Evolutionary conservation across 2,329 filamentous ascomycete species (phyloP).

Genomic region (Aspergillus chevalieri): DNA sequence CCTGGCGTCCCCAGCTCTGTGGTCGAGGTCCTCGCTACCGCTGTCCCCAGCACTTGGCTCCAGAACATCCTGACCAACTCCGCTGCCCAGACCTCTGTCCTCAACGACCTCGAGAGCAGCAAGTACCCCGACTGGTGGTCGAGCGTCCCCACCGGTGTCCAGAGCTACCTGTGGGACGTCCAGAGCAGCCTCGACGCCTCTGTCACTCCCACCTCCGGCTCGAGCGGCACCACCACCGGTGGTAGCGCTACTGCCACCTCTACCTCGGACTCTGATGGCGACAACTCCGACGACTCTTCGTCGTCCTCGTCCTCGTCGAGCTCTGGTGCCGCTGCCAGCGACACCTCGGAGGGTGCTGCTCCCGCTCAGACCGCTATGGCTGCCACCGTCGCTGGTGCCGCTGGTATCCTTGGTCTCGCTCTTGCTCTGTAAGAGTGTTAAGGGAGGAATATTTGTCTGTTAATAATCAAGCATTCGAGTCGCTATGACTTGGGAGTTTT

Average conservation of each 20-base stretch:
- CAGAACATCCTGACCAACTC: constrained; percentile 14
- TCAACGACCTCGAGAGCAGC: constrained; percentile 16
- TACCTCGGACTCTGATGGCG: constrained; percentile 3
- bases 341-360: constrained; percentile 10
- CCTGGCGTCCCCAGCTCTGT: constrained; percentile 11
- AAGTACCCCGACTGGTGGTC: constrained; percentile 23
- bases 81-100: constrained; percentile 14
- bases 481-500: not conserved
- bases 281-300: too few species aligned
- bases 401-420: constrained; percentile 16
- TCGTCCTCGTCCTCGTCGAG: constrained; percentile 1
- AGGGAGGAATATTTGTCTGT: not conserved
- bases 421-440: constrained; percentile 14
- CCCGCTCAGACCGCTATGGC: constrained; percentile 14
- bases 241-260: constrained; percentile 1
- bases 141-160: constrained; percentile 19
- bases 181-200: not conserved
- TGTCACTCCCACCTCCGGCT: not conserved
- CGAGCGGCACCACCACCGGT: not conserved
- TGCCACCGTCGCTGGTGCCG: constrained; percentile 14
- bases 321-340: constrained; percentile 2
- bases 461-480: not conserved
- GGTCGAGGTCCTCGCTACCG: constrained; percentile 19
- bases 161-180: constrained; percentile 16
- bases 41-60: constrained; percentile 19